A percentile compares a stretch with the other conserved stretches of the same genome.
These are phyloP conservation scores for Darksidea phi DNA, from an alignment of 495 filamentous ascomycete species.

Conservation along the genomic window DNA sequence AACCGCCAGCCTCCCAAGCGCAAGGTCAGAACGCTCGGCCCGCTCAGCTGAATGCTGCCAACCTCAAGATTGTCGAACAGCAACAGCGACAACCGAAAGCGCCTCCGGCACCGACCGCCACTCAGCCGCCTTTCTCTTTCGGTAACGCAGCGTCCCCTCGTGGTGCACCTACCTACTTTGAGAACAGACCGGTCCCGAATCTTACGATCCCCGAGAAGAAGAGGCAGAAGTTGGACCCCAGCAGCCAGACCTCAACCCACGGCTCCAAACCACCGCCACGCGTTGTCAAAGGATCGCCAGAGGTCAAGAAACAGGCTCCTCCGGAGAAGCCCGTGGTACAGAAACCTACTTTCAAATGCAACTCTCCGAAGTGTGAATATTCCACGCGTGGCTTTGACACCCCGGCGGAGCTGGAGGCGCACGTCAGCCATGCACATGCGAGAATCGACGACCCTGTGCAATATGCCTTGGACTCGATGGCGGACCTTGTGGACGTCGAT, in stretches of 20 bases:
- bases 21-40: background rate
- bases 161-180: conserved; percentile 61
- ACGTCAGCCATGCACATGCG: conserved; percentile 56
- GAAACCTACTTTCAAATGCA: conserved; percentile 49
- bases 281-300: conserved; percentile 48
- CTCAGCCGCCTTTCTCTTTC: conserved; percentile 65
- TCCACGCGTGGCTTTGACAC: conserved; percentile 52
- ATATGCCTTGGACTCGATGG: conserved; percentile 49
- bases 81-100: conserved; percentile 39
- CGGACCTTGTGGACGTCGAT: conserved; percentile 50
- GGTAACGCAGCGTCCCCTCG: conserved; percentile 65
- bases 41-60: conserved; percentile 59
- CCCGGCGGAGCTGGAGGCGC: conserved; percentile 53
- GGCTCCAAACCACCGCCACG: conserved; percentile 50
- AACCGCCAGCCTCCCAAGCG: conserved; percentile 5
- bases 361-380: conserved; percentile 49
- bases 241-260: conserved; percentile 29
- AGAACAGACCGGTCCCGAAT: conserved; percentile 51
- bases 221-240: conserved; percentile 49
- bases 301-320: conserved; percentile 45
- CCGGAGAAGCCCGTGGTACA: conserved; percentile 22
- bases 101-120: conserved; percentile 63
- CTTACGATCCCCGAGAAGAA: conserved; percentile 57
- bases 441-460: conserved; percentile 53
- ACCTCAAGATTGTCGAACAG: conserved; percentile 46